Base-by-base conservation (phyloP, 345 rosid genomes). In the Salix viminalis region DNA sequence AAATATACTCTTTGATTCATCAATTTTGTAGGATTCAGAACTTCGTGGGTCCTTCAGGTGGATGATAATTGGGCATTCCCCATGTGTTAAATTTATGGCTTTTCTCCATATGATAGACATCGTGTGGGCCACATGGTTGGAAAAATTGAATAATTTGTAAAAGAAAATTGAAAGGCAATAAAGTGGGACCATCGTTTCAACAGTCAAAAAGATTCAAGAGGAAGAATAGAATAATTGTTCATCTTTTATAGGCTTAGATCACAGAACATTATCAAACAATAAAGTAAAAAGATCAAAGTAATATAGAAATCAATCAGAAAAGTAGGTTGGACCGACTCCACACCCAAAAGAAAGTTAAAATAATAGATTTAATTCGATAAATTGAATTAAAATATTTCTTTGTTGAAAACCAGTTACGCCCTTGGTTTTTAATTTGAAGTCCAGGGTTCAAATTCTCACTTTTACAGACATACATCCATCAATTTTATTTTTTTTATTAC, bases 351-450 rank as follows among this genome's bases (percentile, higher is more conserved):
- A 60, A 39, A 56, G 67, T 58, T 19, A 56, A 23, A 10, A 69
- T 37, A 42, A 19, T 62, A 39, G 21, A 16, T 19, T 39, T 69
- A 24, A 54, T 48, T 67, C 14, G 4, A 65, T 19, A 24, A 2
- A 9, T 13, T 21, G 30, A 21, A 6, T 52, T 19, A 15, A 1
- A 56, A 75, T 14, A 32, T 72, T 75, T 76, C 70, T 42, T 72
- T 65, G 65, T 78, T 74, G 71, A 75, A 77, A 71, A 77, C 80
- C 70, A 73, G 66, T 84, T 71, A 65, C 78, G 73, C 80, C 69
- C 71, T 84, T 72, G 78, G 65, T 65, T 71, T 72, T 36, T 64
- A 2, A 52, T 67, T 24, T 36, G 21, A 75, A 68, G 16, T 69
- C 21, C 2, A n/a, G 54, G 3, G 39, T 41, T 16, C n/a, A 16